These are phyloP conservation scores for Pontederia paniculata DNA, from an alignment of 176 grass and related monocot species.

Conservation along the genomic window DNA sequence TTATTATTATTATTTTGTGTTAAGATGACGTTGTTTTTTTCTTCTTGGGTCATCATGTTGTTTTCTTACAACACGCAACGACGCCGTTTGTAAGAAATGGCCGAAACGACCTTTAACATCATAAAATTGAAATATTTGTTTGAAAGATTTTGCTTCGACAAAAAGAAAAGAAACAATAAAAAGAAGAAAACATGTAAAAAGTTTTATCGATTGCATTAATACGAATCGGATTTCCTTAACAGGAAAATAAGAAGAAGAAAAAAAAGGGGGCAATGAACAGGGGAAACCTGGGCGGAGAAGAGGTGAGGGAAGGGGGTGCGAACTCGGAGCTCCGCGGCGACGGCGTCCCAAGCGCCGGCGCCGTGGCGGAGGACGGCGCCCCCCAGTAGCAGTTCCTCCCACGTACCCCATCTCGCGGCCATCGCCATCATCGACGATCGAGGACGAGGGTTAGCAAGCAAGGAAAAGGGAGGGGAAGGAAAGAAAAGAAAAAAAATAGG, in stretches of 20 bases:
- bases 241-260: background rate
- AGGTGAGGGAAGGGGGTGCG: constrained; percentile 33
- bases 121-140: no score
- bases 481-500: no score
- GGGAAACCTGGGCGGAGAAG: constrained; percentile 30
- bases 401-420: constrained; percentile 48
- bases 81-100: no score
- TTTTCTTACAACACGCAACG: no score
- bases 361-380: constrained; percentile 78
- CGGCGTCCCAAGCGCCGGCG: constrained; percentile 43
- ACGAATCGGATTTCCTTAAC: no score
- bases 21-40: no score
- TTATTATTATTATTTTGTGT: no score
- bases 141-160: no score
- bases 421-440: constrained; percentile 7
- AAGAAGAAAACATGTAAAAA: background rate
- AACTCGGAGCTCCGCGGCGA: constrained; percentile 58
- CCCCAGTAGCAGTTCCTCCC: constrained; percentile 85
- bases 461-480: no score
- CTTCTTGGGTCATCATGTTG: no score
- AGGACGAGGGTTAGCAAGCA: no score
- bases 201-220: background rate
- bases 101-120: no score
- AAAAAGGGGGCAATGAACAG: background rate
- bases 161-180: background rate